Evolutionary conservation across 1,284 basidiomycete genomes (phyloP).

Genomic region (Trichosporon faecale): DNA sequence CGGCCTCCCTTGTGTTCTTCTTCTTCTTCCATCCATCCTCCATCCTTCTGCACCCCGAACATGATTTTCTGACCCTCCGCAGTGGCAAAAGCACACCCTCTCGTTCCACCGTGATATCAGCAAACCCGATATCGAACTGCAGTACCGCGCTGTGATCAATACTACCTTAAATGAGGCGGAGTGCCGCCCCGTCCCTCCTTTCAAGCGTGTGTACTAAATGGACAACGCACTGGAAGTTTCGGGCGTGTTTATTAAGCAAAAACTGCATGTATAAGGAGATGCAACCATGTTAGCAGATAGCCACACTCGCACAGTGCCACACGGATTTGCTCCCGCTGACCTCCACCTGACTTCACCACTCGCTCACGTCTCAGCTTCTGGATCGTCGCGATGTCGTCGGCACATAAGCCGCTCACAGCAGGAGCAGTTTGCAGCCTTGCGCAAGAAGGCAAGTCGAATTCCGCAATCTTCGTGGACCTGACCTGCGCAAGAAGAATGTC

Average conservation of each 20-base stretch:
- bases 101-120: constrained; percentile 73
- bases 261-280: constrained; percentile 10
- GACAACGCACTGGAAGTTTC: no score
- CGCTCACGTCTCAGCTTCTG: no score
- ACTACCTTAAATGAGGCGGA: constrained; percentile 91
- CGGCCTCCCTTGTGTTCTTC: no score
- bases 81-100: constrained; percentile 91
- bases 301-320: not conserved
- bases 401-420: no score
- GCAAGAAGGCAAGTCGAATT: no score
- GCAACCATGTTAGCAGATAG: constrained; percentile 2
- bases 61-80: constrained; percentile 38
- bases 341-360: not conserved
- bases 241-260: constrained; percentile 25
- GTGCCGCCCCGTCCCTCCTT: constrained; percentile 55
- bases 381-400: no score
- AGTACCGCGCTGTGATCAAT: constrained; percentile 81
- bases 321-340: not conserved
- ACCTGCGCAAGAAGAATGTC: no score
- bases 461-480: no score
- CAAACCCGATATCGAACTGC: constrained; percentile 78
- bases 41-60: not conserved
- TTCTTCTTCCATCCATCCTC: no score
- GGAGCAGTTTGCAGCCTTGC: no score
- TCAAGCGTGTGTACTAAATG: constrained; percentile 27